Evolutionary conservation across 257 asterid genomes (phyloP).

Genomic region (Fraxinus pennsylvanica): DNA sequence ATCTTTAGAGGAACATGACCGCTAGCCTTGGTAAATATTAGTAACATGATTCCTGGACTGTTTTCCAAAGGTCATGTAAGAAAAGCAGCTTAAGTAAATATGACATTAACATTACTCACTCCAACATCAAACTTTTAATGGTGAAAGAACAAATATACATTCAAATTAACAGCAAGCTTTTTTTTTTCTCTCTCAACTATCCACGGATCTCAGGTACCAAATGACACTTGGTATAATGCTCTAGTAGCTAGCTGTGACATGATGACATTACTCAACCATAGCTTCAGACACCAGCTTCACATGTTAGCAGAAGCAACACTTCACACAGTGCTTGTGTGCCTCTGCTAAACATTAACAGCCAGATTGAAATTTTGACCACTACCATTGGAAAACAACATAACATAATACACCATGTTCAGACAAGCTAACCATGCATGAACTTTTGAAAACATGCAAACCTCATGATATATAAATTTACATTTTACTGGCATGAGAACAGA

Average conservation of each 20-base stretch:
- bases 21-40: slow-evolving; percentile 67
- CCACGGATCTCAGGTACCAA: not conserved
- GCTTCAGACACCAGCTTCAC: not conserved
- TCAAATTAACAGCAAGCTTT: not conserved
- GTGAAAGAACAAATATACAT: too few species aligned
- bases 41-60: slow-evolving; percentile 96
- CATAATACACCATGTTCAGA: not conserved
- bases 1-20: slow-evolving; percentile 88
- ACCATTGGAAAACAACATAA: not conserved
- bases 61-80: slow-evolving; percentile 13
- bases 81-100: not conserved
- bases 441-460: not conserved
- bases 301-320: not conserved
- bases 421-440: not conserved
- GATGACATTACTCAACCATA: not conserved
- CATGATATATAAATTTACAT: too few species aligned
- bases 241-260: not conserved
- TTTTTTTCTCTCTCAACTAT: not conserved
- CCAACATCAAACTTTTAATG: not conserved
- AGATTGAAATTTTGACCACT: not conserved
- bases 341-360: not conserved
- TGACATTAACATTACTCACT: not conserved
- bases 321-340: not conserved
- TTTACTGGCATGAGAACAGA: not conserved
- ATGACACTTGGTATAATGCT: not conserved